phyloP scores from a whole-genome alignment of 2,329 filamentous ascomycete genomes.

The Keithomyces neogunnii region DNA sequence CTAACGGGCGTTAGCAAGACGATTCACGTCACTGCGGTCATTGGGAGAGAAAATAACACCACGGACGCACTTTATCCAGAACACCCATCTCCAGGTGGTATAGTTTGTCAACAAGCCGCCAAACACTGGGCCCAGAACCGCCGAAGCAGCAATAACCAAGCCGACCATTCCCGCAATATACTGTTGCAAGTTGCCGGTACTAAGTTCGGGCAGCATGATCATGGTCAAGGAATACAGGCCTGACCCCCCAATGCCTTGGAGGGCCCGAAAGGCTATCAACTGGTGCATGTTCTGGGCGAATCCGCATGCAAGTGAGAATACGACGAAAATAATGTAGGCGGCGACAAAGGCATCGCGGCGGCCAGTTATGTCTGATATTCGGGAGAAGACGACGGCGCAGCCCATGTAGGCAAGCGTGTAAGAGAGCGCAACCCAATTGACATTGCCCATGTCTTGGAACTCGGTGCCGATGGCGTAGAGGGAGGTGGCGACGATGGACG shows the following conservation, averaged over 20 bases:
- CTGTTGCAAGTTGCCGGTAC: conserved; percentile 29
- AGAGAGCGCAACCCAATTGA: conserved; percentile 48
- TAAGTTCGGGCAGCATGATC: conserved; percentile 44
- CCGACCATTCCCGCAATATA: conserved; percentile 40
- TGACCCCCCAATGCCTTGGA: conserved; percentile 42
- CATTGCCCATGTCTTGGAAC: conserved; percentile 32
- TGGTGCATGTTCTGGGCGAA: conserved; percentile 25
- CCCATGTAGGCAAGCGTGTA: conserved; percentile 50
- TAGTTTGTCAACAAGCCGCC: conserved; percentile 43
- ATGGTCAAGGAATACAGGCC: conserved; percentile 49
- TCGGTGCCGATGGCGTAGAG: conserved; percentile 46
- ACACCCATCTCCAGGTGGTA: conserved; percentile 44
- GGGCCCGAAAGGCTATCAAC: conserved; percentile 38
- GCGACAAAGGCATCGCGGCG: conserved; percentile 41
- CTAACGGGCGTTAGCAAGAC: conserved; percentile 18
- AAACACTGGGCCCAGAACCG: conserved; percentile 42
- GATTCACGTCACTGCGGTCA: conserved; percentile 5
- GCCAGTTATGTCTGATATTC: conserved; percentile 45
- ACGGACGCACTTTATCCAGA: conserved; percentile 47
- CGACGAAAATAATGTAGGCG: conserved; percentile 45
- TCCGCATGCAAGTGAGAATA: conserved; percentile 47
- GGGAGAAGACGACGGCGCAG: conserved; percentile 47
- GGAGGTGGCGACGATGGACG: conserved; percentile 51
- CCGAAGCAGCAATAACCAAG: conserved; percentile 37
- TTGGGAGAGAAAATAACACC: not conserved